A percentile compares a stretch with the other conserved stretches of the same genome.
Evolutionary conservation across 306 rosid genomes (phyloP).

Genomic region (Cicer judaicum): DNA sequence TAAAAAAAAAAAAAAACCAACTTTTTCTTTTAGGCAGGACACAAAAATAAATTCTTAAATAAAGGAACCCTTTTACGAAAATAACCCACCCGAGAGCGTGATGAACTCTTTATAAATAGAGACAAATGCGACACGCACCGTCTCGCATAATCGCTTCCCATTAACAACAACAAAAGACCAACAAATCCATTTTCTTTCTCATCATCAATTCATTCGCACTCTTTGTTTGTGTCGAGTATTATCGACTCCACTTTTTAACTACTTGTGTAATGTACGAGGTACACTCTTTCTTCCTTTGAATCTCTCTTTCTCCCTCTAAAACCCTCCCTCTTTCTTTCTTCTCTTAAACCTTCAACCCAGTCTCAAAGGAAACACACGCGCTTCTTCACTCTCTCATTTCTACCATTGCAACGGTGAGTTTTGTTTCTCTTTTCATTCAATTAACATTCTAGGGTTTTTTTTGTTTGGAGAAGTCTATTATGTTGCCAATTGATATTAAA

Average conservation of each 20-base stretch:
- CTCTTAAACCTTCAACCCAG: conserved; percentile 33
- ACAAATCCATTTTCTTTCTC: too few relatives aligned
- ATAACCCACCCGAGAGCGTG: too few relatives aligned
- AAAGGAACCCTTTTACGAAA: too few relatives aligned
- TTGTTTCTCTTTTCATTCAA: not conserved
- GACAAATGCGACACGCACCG: too few relatives aligned
- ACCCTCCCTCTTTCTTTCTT: conserved; percentile 18
- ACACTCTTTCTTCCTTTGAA: not conserved
- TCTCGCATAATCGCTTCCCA: too few relatives aligned
- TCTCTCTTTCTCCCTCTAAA: conserved; percentile 3
- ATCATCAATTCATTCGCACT: too few relatives aligned
- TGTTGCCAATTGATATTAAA: not conserved
- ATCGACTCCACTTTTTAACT: not conserved
- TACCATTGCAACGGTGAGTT: conserved; percentile 52
- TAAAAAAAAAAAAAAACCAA: too few relatives aligned
- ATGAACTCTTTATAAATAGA: too few relatives aligned
- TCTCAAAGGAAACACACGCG: conserved; percentile 21
- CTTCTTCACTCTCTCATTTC: conserved; percentile 10
- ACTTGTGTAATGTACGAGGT: not conserved
- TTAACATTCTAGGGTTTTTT: conserved; percentile 36
- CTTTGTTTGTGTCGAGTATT: too few relatives aligned
- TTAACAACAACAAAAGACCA: too few relatives aligned
- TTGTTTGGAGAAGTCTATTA: not conserved
- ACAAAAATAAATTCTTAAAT: too few relatives aligned
- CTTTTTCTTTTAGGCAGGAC: too few relatives aligned